Evolutionary conservation across 768 basidiomycete species (phyloP).

Genomic region (Leccinum truebloodii): DNA sequence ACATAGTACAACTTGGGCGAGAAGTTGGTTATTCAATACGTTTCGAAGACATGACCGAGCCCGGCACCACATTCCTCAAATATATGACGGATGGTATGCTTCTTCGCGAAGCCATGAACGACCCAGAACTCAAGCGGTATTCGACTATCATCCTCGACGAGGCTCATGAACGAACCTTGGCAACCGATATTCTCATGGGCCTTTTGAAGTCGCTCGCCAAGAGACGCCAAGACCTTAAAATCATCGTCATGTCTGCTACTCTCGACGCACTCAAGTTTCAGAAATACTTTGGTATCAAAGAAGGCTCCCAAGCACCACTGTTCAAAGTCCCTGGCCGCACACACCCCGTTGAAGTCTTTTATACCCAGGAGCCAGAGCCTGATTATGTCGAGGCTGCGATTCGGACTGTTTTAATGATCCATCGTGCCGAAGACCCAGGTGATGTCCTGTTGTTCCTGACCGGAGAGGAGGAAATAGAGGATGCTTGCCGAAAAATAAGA

Average conservation of each 20-base stretch:
- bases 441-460: slow-evolving; percentile 95
- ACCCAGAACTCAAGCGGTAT: slow-evolving; percentile 84
- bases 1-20: slow-evolving; percentile 82
- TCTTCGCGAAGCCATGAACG: slow-evolving; percentile 97
- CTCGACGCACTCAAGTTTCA: slow-evolving; percentile 97
- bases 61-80: slow-evolving; percentile 93
- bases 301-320: slow-evolving; percentile 56
- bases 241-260: slow-evolving; percentile 98
- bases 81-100: slow-evolving; percentile 99
- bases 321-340: slow-evolving; percentile 93
- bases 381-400: slow-evolving; percentile 98
- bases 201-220: slow-evolving; percentile 84
- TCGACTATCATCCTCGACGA: slow-evolving; percentile 99
- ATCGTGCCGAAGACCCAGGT: slow-evolving; percentile 90
- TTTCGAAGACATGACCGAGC: slow-evolving; percentile 84
- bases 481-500: slow-evolving; percentile 92
- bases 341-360: slow-evolving; percentile 95
- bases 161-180: slow-evolving; percentile 96
- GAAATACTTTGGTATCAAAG: slow-evolving; percentile 75
- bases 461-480: slow-evolving; percentile 98
- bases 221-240: slow-evolving; percentile 85
- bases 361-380: slow-evolving; percentile 88
- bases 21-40: slow-evolving; percentile 98
- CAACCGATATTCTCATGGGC: slow-evolving; percentile 99
- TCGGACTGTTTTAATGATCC: slow-evolving; percentile 95